phyloP scores from a whole-genome alignment of 768 basidiomycete genomes.

The Lyophyllum decastes region DNA sequence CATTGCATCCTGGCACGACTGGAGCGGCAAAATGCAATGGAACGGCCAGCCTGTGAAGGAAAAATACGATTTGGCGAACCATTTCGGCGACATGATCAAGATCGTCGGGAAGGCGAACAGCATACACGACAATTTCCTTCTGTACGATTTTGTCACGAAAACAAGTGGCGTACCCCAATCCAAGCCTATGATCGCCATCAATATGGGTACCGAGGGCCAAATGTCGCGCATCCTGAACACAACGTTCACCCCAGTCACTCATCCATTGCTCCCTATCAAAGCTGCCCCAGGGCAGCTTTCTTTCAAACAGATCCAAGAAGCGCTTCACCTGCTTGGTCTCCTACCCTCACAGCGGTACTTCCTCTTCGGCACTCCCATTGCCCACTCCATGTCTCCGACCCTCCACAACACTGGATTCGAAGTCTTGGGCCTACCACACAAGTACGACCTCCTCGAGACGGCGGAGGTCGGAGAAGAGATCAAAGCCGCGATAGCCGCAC shows the following conservation, averaged over 20 bases:
- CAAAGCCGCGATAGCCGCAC: slow-evolving; percentile 56
- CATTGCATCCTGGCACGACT: slow-evolving; percentile 95
- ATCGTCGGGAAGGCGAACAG: slow-evolving; percentile 82
- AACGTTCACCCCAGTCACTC: slow-evolving; percentile 88
- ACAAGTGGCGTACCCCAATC: slow-evolving; percentile 41
- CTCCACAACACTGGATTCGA: slow-evolving; percentile 90
- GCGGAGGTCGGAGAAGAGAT: slow-evolving; percentile 64
- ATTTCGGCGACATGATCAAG: slow-evolving; percentile 88
- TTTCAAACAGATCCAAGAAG: slow-evolving; percentile 82
- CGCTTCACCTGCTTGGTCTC: slow-evolving; percentile 78
- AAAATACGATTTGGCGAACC: slow-evolving; percentile 66
- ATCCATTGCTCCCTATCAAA: slow-evolving; percentile 79
- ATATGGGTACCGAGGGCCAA: slow-evolving; percentile 89
- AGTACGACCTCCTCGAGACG: slow-evolving; percentile 78
- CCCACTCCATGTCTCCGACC: slow-evolving; percentile 88
- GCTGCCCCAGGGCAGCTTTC: slow-evolving; percentile 95
- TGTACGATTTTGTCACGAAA: slow-evolving; percentile 70
- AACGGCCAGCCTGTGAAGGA: slow-evolving; percentile 61
- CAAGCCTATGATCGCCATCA: slow-evolving; percentile 92
- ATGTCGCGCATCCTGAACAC: slow-evolving; percentile 86
- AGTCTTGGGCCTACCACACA: slow-evolving; percentile 80
- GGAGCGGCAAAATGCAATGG: slow-evolving; percentile 87
- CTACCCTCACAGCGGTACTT: slow-evolving; percentile 76
- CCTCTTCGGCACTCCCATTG: slow-evolving; percentile 89
- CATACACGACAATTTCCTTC: slow-evolving; percentile 76